phyloP scores from a whole-genome alignment of 2,329 filamentous ascomycete species.

The Xylariaceae sp. region DNA sequence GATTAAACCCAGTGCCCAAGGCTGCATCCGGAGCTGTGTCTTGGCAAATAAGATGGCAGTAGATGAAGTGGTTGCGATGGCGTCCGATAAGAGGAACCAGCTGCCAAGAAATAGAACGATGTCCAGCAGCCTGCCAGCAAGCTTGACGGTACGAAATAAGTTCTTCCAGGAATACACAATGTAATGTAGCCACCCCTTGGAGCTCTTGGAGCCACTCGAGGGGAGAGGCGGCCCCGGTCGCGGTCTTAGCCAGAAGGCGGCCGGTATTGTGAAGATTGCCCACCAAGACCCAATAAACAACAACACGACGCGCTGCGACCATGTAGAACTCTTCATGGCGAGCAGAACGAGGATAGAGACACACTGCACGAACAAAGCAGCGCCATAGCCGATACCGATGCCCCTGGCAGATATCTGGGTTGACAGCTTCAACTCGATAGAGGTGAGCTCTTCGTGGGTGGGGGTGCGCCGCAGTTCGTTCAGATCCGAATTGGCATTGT shows the following conservation, averaged over 20 bases:
- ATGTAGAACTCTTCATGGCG: slow-evolving; percentile 70
- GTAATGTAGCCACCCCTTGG: slow-evolving; percentile 63
- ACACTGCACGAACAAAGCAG: slow-evolving; percentile 80
- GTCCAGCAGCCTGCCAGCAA: slow-evolving; percentile 70
- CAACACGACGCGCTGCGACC: slow-evolving; percentile 81
- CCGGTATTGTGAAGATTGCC: slow-evolving; percentile 85
- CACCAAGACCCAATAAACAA: slow-evolving; percentile 90
- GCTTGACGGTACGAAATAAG: slow-evolving; percentile 73
- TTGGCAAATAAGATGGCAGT: slow-evolving; percentile 96
- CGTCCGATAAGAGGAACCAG: slow-evolving; percentile 94
- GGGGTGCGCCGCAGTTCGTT: slow-evolving; percentile 37
- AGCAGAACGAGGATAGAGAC: slow-evolving; percentile 76
- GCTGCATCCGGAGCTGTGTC: slow-evolving; percentile 84
- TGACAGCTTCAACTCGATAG: slow-evolving; percentile 72
- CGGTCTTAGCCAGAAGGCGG: slow-evolving; percentile 81
- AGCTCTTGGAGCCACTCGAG: slow-evolving; percentile 37
- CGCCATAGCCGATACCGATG: slow-evolving; percentile 90
- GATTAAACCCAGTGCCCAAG: slow-evolving; percentile 84
- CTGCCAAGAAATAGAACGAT: slow-evolving; percentile 77
- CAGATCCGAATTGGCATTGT: slow-evolving; percentile 27
- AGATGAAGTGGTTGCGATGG: slow-evolving; percentile 89
- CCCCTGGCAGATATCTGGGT: slow-evolving; percentile 90
- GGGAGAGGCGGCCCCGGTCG: slow-evolving; percentile 82
- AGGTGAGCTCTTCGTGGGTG: slow-evolving; percentile 52
- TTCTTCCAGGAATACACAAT: slow-evolving; percentile 83